A percentile compares a stretch with the other conserved stretches of the same genome.
Evolutionary conservation across 1,139 yeast species (phyloP).

Genomic region (Geotrichum klebahnii): DNA sequence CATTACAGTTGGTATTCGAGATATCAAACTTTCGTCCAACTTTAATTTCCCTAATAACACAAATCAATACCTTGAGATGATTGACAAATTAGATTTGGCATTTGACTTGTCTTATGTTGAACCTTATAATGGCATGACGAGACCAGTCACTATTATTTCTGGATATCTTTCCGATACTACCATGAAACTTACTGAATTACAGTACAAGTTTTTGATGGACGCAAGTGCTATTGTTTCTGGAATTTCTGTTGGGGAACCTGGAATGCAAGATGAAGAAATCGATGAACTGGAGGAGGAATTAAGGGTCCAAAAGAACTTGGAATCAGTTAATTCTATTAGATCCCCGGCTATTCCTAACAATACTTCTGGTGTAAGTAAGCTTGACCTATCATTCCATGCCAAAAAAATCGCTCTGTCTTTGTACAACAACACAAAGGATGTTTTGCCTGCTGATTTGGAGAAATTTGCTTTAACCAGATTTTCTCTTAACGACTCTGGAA

Average conservation of each 20-base stretch:
- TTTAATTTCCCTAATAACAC: conserved; percentile 49
- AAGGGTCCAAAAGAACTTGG: conserved; percentile 30
- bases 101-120: conserved; percentile 60
- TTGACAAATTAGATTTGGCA: conserved; percentile 62
- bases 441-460: conserved; percentile 35
- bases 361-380: conserved; percentile 17
- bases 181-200: conserved; percentile 71
- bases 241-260: conserved; percentile 49
- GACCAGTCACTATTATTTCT: conserved; percentile 52
- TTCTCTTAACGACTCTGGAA: conserved; percentile 56
- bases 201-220: conserved; percentile 56
- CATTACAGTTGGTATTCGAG: conserved; percentile 65
- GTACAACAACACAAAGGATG: conserved; percentile 53
- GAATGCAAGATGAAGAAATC: conserved; percentile 56
- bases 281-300: conserved; percentile 45
- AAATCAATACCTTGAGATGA: conserved; percentile 58
- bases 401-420: conserved; percentile 64
- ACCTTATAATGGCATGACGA: conserved; percentile 32
- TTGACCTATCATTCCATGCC: conserved; percentile 44
- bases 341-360: conserved; percentile 9
- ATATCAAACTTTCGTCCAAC: conserved; percentile 60
- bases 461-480: conserved; percentile 56
- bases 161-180: conserved; percentile 68
- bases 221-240: conserved; percentile 56
- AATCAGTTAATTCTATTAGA: conserved; percentile 11